Evolutionary conservation across 2,329 filamentous ascomycete species (phyloP).

Genomic region (Phoma sp.): DNA sequence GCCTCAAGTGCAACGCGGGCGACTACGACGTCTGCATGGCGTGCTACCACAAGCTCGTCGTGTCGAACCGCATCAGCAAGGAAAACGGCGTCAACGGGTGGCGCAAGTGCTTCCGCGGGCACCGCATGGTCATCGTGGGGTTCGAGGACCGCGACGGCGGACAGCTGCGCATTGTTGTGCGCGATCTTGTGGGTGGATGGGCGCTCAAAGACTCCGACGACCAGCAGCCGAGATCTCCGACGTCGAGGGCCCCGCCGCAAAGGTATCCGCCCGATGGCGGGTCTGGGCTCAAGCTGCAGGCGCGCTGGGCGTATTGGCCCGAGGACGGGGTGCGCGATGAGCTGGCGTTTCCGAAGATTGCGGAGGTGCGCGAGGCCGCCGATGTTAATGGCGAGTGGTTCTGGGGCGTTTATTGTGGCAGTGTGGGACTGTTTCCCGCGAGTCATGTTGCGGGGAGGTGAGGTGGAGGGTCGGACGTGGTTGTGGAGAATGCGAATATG

Average conservation of each 20-base stretch:
- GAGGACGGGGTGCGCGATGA: constrained; percentile 71
- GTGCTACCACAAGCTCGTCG: constrained; percentile 75
- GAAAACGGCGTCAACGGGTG: constrained; percentile 83
- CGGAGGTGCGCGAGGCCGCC: constrained; percentile 81
- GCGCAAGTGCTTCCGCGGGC: constrained; percentile 79
- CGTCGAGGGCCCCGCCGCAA: constrained; percentile 8
- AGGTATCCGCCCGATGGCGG: constrained; percentile 78
- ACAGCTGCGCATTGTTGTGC: constrained; percentile 69
- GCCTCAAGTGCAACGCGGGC: constrained; percentile 75
- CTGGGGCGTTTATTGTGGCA: constrained; percentile 83
- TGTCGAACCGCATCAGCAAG: constrained; percentile 67
- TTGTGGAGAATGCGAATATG: too few relatives aligned
- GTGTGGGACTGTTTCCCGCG: constrained; percentile 79
- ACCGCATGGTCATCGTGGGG: constrained; percentile 82
- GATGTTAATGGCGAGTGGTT: constrained; percentile 93
- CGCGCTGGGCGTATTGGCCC: constrained; percentile 81
- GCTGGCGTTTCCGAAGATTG: constrained; percentile 80
- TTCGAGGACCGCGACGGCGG: constrained; percentile 74
- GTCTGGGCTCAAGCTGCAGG: constrained; percentile 66
- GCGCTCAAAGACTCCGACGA: constrained; percentile 66
- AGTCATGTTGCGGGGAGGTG: constrained; percentile 61
- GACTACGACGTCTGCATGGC: constrained; percentile 84
- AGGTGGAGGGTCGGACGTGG: not conserved
- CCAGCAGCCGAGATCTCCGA: constrained; percentile 32
- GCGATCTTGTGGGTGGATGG: constrained; percentile 78